phyloP scores from a whole-genome alignment of 176 grass and related monocot species.

The Cenchrus americanus region DNA sequence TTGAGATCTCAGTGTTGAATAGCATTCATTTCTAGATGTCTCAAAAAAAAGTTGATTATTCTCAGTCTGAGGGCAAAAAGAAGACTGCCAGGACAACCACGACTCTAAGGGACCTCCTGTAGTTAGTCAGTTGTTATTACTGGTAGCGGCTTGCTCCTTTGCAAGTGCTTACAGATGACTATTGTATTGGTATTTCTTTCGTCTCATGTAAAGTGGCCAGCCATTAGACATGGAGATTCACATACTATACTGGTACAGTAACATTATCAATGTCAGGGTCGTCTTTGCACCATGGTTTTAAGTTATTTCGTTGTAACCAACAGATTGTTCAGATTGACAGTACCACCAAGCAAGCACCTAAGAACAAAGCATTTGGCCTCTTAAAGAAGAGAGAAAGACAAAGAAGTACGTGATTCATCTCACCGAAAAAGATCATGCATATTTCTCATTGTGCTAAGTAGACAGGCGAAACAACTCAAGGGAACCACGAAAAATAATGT shows the following conservation, averaged over 20 bases:
- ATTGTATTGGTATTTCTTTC: background rate
- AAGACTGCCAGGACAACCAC: constrained; percentile 1
- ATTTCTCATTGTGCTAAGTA: too few relatives aligned
- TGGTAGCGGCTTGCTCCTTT: too few relatives aligned
- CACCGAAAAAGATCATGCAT: too few relatives aligned
- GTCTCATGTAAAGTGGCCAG: background rate
- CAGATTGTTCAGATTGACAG: too few relatives aligned
- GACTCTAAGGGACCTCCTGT: constrained; percentile 48
- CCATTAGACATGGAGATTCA: background rate
- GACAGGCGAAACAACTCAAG: too few relatives aligned
- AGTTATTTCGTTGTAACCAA: background rate
- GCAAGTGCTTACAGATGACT: too few relatives aligned
- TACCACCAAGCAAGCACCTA: too few relatives aligned
- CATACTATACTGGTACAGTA: background rate
- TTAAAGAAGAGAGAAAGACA: too few relatives aligned
- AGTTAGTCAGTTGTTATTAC: background rate
- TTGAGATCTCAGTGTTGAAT: background rate
- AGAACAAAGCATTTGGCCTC: too few relatives aligned
- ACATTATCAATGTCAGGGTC: background rate
- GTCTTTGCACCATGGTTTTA: background rate
- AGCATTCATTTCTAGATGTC: background rate
- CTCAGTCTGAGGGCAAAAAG: background rate
- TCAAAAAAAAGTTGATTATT: background rate
- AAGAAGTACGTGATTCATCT: too few relatives aligned
- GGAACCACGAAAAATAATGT: too few relatives aligned